These are phyloP conservation scores for Monilinia vaccinii-corymbosi DNA, from an alignment of 2,329 filamentous ascomycete species.

Conservation along the genomic window DNA sequence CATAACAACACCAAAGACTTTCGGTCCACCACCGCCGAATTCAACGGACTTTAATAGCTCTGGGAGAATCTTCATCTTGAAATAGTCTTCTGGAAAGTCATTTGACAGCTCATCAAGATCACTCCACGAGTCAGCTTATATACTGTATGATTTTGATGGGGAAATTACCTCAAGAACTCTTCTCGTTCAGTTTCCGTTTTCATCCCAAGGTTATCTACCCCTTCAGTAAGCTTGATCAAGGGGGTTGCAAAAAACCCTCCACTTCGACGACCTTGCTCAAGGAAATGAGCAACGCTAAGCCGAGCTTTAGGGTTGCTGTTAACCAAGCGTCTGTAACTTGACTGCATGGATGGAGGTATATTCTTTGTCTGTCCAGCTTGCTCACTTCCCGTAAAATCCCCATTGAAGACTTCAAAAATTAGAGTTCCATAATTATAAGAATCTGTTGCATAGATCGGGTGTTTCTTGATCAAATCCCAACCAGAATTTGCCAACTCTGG, in stretches of 20 bases:
- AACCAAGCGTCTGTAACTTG: constrained; percentile 80
- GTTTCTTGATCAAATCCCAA: constrained; percentile 86
- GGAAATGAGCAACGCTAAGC: constrained; percentile 73
- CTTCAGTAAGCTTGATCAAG: constrained; percentile 84
- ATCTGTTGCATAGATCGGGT: constrained; percentile 73
- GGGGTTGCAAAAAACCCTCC: constrained; percentile 90
- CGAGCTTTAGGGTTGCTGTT: constrained; percentile 85
- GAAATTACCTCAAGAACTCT: constrained; percentile 62
- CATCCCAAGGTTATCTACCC: constrained; percentile 84
- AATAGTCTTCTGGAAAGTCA: constrained; percentile 95
- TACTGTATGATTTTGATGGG: neutral
- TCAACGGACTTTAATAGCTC: constrained; percentile 98
- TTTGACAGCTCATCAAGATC: constrained; percentile 81
- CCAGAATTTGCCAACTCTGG: constrained; percentile 79
- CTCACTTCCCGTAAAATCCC: constrained; percentile 64
- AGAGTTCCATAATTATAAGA: constrained; percentile 79
- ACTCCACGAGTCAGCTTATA: constrained; percentile 26
- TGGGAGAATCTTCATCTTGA: constrained; percentile 92
- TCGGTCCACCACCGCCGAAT: constrained; percentile 89
- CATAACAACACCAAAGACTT: constrained; percentile 79
- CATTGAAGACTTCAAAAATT: constrained; percentile 88
- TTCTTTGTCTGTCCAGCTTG: constrained; percentile 79
- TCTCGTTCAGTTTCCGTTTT: constrained; percentile 81
- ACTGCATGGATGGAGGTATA: constrained; percentile 80
- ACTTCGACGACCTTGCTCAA: constrained; percentile 76